Evolutionary conservation across 192 early-diverging fungal genomes (phyloP), one percentile per base, ranked within the genome.

Genomic region (Coemansia sp.): DNA sequence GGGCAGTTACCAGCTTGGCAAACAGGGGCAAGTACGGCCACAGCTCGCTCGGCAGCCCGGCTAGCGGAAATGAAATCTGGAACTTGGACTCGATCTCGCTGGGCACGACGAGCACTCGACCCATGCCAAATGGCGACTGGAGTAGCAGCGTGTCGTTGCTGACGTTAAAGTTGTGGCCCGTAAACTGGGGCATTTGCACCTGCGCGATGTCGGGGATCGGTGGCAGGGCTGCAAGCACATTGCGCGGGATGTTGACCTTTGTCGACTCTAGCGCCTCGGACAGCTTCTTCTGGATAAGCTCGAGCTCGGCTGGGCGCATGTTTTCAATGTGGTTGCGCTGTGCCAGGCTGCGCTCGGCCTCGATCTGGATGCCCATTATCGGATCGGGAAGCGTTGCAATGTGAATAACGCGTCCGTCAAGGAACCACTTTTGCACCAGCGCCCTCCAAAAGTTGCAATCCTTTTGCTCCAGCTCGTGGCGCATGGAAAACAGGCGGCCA

Each of bases 181-280:
- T 20, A n/a, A 60, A 69, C 64, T 51, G 24, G 1, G 74, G 70
- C 15, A 72, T 45, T 20, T 67, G 66, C 31, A 82, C 66, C 19
- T 70, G 65, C 47, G 70, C 53, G 4, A 82, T 76, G 39, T 93
- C 88, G 2, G 93, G 89, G 8, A 91, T 86, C 1, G 87, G 83
- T 2, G 93, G 93, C 76, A 94, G 86, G 12, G 62, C 51, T 1
- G 79, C 82, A 27, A 93, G 70, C 22, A 88, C 71, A 2, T 87
- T 85, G 17, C 67, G 66, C n/a, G 92, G 80, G 19, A 92, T 66
- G 27, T 84, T 49, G 36, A 77, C 54, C 43, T 70, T 77, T 49
- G 69, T 72, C 27, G 74, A 61, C 40, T 60, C 82, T 9, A 74
- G 29, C 43, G 51, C 83, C 83, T 35, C 80, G 32, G 45, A 72